Evolutionary conservation across 1,284 basidiomycete species (phyloP).

Genomic region (Ustilago shanxiensis): DNA sequence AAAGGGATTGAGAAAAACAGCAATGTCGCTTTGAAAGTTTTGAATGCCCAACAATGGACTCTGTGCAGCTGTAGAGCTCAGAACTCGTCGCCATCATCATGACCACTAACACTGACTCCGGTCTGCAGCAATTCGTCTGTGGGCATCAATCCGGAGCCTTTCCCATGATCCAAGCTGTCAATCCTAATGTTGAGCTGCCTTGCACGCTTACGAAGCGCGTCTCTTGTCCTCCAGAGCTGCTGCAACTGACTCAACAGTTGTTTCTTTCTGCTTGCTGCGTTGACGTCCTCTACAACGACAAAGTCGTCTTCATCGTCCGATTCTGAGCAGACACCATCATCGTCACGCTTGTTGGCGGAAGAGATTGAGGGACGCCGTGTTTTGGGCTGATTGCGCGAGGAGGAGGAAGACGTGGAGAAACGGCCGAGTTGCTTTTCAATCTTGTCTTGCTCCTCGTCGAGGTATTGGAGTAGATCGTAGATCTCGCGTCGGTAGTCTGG

Average conservation of each 20-base stretch:
- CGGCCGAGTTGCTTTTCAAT: conserved; percentile 41
- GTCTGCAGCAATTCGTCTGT: conserved; percentile 21
- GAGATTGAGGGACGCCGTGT: conserved; percentile 12
- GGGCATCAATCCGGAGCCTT: conserved; percentile 38
- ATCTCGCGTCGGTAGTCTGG: conserved; percentile 52
- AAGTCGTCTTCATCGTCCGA: conserved; percentile 45
- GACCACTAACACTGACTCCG: neutral
- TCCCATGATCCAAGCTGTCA: conserved; percentile 38
- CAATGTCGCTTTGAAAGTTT: no score
- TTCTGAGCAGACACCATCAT: conserved; percentile 17
- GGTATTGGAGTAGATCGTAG: conserved; percentile 47
- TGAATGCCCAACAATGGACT: no score
- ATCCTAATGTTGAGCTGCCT: conserved; percentile 46
- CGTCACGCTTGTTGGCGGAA: conserved; percentile 12
- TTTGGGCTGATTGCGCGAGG: neutral
- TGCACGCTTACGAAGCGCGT: conserved; percentile 30
- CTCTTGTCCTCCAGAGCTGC: conserved; percentile 43
- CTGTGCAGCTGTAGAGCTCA: no score
- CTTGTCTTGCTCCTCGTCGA: conserved; percentile 52
- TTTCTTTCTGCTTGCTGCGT: conserved; percentile 30
- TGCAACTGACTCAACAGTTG: conserved; percentile 44
- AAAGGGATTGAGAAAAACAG: neutral
- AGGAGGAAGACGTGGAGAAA: conserved; percentile 12
- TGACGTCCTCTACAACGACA: conserved; percentile 46
- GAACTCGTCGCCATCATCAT: conserved; percentile 28